Evolutionary conservation across 805 yeast species (phyloP).

Genomic region (Henningerozyma blattae): DNA sequence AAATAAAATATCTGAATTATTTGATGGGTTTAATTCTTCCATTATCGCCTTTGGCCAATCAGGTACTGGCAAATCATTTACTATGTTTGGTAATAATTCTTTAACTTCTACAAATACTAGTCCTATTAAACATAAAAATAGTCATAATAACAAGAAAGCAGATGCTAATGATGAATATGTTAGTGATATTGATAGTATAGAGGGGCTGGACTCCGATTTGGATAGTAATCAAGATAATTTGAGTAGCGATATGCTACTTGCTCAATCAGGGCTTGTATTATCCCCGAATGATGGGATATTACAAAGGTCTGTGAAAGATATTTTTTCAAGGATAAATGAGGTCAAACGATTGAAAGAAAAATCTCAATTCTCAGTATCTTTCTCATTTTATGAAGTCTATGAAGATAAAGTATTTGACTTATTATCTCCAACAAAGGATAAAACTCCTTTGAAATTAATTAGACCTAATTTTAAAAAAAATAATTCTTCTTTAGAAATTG

Average conservation of each 20-base stretch:
- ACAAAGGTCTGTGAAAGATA: slow-evolving; percentile 56
- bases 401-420: slow-evolving; percentile 69
- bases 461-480: slow-evolving; percentile 22
- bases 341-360: slow-evolving; percentile 28
- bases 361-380: slow-evolving; percentile 55
- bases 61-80: slow-evolving; percentile 64
- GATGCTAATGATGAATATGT: background rate
- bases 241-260: slow-evolving; percentile 8
- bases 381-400: slow-evolving; percentile 71
- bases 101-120: background rate
- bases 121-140: too few relatives aligned
- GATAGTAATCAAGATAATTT: background rate
- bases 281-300: slow-evolving; percentile 55
- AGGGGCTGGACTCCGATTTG: background rate
- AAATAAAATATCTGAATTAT: slow-evolving; percentile 4
- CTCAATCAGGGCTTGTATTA: too few relatives aligned
- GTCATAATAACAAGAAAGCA: background rate
- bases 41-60: slow-evolving; percentile 73
- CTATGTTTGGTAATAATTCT: slow-evolving; percentile 51
- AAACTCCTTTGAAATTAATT: slow-evolving; percentile 26
- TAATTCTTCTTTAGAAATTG: slow-evolving; percentile 36
- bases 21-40: slow-evolving; percentile 61
- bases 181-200: too few relatives aligned
- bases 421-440: slow-evolving; percentile 30
- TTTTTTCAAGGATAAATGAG: slow-evolving; percentile 43